Percentiles rank a stretch among this genome's conserved stretches.
These are phyloP conservation scores for Heracleum sosnowskyi DNA, from an alignment of 129 eudicot genomes.

Conservation along the genomic window DNA sequence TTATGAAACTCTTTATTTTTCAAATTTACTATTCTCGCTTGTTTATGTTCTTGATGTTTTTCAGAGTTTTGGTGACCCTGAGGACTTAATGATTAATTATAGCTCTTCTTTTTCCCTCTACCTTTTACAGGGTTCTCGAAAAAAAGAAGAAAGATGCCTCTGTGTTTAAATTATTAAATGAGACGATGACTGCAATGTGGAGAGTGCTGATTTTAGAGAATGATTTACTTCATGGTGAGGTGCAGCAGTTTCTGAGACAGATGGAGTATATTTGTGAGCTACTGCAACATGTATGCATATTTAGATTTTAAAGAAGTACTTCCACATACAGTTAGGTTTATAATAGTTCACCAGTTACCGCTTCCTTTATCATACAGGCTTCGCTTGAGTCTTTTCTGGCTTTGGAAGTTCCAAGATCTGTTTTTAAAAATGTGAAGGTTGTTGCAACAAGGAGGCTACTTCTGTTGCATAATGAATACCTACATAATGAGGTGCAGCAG, in stretches of 20 bases:
- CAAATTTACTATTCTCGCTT: no score
- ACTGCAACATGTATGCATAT: background rate
- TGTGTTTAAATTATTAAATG: background rate
- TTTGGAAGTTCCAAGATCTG: background rate
- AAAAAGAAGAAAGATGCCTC: background rate
- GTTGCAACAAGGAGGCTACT: background rate
- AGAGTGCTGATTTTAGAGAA: background rate
- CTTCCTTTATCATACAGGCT: background rate
- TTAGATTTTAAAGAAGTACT: background rate
- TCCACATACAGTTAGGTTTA: background rate
- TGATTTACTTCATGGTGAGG: background rate
- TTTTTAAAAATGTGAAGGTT: background rate
- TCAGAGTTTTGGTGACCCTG: background rate
- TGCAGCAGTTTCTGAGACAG: background rate
- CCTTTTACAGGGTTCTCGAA: background rate
- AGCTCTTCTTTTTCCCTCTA: background rate
- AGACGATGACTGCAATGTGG: conserved; percentile 6
- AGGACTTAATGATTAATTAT: background rate
- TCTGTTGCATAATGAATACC: background rate
- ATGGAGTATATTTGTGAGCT: no score
- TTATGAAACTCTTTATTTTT: no score
- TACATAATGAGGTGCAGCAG: background rate
- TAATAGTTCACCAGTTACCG: background rate
- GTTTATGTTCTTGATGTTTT: background rate
- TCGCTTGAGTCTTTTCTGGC: background rate